A percentile compares a stretch with the other conserved stretches of the same genome.
phyloP scores from a whole-genome alignment of 192 early-diverging fungal species.

The Rhizoclosmatium sp. region DNA sequence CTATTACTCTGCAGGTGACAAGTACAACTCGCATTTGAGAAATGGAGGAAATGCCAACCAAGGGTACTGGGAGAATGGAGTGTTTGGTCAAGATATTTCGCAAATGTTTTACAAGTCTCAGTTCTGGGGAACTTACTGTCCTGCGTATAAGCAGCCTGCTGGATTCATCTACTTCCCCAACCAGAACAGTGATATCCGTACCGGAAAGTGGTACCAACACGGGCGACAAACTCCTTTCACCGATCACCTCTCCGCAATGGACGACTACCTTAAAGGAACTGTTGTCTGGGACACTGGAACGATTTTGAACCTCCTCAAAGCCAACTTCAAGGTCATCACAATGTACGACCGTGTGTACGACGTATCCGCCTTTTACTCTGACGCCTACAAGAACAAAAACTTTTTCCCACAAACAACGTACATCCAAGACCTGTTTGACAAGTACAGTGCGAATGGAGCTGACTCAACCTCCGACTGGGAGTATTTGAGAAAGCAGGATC shows the following conservation, averaged over 20 bases:
- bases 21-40: slow-evolving; percentile 21
- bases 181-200: not conserved
- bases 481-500: slow-evolving; percentile 22
- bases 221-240: slow-evolving; percentile 10
- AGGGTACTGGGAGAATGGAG: slow-evolving; percentile 42
- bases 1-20: slow-evolving; percentile 48
- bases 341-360: slow-evolving; percentile 57
- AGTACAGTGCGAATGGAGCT: slow-evolving; percentile 20
- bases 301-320: slow-evolving; percentile 8
- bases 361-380: slow-evolving; percentile 40
- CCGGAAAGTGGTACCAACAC: slow-evolving; percentile 42
- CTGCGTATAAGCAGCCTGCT: slow-evolving; percentile 42
- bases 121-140: slow-evolving; percentile 46
- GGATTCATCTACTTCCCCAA: slow-evolving; percentile 32
- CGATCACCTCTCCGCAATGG: slow-evolving; percentile 41
- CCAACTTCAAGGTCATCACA: slow-evolving; percentile 31
- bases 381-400: slow-evolving; percentile 22
- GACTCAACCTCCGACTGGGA: slow-evolving; percentile 40
- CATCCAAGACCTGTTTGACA: slow-evolving; percentile 35
- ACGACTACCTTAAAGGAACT: slow-evolving; percentile 39
- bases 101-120: slow-evolving; percentile 51
- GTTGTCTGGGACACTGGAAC: slow-evolving; percentile 51
- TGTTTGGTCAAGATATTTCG: slow-evolving; percentile 55
- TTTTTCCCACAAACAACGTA: slow-evolving; percentile 34
- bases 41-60: not conserved